A percentile compares a stretch with the other conserved stretches of the same genome.
These are phyloP conservation scores for Ophiorrhiza pumila DNA, from an alignment of 257 asterid species.

Conservation along the genomic window DNA sequence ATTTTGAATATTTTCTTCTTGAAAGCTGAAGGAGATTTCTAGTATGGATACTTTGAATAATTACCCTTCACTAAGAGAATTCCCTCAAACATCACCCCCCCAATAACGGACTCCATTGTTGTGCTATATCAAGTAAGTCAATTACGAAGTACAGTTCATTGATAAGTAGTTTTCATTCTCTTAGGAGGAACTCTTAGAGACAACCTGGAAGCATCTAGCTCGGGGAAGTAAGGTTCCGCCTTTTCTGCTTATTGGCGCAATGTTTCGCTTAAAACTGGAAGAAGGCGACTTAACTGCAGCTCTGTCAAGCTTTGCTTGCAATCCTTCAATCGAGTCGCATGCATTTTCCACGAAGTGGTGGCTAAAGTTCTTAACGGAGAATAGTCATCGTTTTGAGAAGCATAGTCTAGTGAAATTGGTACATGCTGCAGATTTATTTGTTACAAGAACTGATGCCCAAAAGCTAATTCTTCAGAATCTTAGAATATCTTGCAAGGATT, in stretches of 20 bases:
- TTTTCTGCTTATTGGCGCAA: conserved; percentile 47
- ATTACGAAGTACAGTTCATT: background rate
- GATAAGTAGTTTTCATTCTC: background rate
- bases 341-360: conserved; percentile 65
- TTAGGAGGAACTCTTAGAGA: conserved; percentile 60
- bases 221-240: conserved; percentile 52
- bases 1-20: background rate
- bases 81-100: no score
- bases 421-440: conserved; percentile 23
- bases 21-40: background rate
- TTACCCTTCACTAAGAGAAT: no score
- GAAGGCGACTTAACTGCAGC: conserved; percentile 49
- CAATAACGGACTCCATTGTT: no score
- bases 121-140: background rate
- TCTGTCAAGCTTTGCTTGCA: conserved; percentile 44
- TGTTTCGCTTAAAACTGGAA: conserved; percentile 60
- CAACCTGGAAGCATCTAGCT: conserved; percentile 69
- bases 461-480: conserved; percentile 43
- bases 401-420: conserved; percentile 38
- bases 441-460: conserved; percentile 28
- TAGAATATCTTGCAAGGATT: conserved; percentile 49
- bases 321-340: conserved; percentile 41
- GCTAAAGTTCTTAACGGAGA: conserved; percentile 51
- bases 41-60: background rate
- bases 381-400: conserved; percentile 36